Evolutionary conservation across 352 stramenopile species (phyloP), one percentile per base, ranked within the genome.

Genomic region (Pythium insidiosum): DNA sequence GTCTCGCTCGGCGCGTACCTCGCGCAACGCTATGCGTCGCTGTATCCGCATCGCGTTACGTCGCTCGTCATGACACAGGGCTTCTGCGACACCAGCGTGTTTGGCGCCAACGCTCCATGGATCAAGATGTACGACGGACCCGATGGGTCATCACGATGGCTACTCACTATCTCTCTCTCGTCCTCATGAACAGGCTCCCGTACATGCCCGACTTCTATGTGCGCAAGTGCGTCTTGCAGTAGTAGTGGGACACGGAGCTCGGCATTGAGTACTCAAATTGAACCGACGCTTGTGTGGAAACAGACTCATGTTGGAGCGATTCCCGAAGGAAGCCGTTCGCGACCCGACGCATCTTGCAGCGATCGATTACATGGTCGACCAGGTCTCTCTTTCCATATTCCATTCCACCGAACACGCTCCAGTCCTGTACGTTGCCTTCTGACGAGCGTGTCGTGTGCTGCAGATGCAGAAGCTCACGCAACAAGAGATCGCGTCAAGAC

Each of bases 181-280:
- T 45, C 13, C 11, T 13, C n/a, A 28, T 41, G 12, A n/a, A n/a
- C 24, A 89, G 76, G 58, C 46, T 89, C 6, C 57, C 67, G 6
- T 73, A 71, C 38, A 69, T 87, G 61, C 76, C 76, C 21, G 66
- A 84, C 29, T 89, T 89, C 38, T 84, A 82, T 16, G 43, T 89
- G 35, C 80, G 79, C 46, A 82, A 74, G 76, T 86, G 43, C 39
- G 51, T 33, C 12, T 6, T 7, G 28, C 31, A n/a, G 19, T 7
- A 19, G 6, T 9, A 29, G 18, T 43, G 5, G 5, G 20, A 4
- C 10, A 20, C 16, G n/a, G n/a, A n/a, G n/a, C n/a, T n/a, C n/a
- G n/a, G n/a, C n/a, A n/a, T n/a, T n/a, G n/a, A n/a, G n/a, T n/a
- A n/a, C n/a, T n/a, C n/a, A n/a, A n/a, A n/a, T n/a, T n/a, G n/a